These are phyloP conservation scores for Austroboletus novae-zelandiae DNA, from an alignment of 1,284 basidiomycete species.

Conservation along the genomic window DNA sequence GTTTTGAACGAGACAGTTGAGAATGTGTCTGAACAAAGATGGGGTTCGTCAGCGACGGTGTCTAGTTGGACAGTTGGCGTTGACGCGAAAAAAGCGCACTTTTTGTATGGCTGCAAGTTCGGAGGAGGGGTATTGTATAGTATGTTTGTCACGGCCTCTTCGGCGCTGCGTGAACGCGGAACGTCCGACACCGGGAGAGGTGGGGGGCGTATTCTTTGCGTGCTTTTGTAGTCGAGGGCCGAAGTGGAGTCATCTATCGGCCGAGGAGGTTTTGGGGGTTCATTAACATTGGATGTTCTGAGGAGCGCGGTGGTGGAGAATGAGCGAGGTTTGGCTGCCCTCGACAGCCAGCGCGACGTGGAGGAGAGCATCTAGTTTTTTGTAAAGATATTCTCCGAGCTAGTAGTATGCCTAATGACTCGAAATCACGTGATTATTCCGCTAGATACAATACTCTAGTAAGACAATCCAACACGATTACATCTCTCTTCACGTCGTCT, in stretches of 20 bases:
- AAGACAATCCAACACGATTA: too few species aligned
- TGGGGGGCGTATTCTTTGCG: slow-evolving; percentile 68
- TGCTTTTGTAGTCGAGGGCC: slow-evolving; percentile 90
- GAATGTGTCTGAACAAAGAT: slow-evolving; percentile 68
- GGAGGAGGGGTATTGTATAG: slow-evolving; percentile 96
- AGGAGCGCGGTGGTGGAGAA: slow-evolving; percentile 16
- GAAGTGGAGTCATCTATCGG: slow-evolving; percentile 88
- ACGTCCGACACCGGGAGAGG: slow-evolving; percentile 76
- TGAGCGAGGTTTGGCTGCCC: slow-evolving; percentile 13
- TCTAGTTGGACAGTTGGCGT: not conserved
- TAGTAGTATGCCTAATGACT: not conserved
- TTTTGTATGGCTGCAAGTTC: slow-evolving; percentile 91
- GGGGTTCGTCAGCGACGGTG: slow-evolving; percentile 6
- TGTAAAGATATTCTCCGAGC: not conserved
- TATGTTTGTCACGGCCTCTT: slow-evolving; percentile 95
- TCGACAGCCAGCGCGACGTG: slow-evolving; percentile 18
- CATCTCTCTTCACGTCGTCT: slow-evolving; percentile 24
- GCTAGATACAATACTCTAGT: too few species aligned
- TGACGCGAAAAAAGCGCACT: slow-evolving; percentile 43
- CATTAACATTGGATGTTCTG: slow-evolving; percentile 14
- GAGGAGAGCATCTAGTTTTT: slow-evolving; percentile 12
- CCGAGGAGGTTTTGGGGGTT: slow-evolving; percentile 53
- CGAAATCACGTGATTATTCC: not conserved
- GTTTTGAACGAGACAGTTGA: slow-evolving; percentile 99
- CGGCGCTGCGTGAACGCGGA: slow-evolving; percentile 75